Evolutionary conservation across 2,329 filamentous ascomycete genomes (phyloP), one percentile per base, ranked within the genome.

Genomic region (Colletotrichum noveboracense): DNA sequence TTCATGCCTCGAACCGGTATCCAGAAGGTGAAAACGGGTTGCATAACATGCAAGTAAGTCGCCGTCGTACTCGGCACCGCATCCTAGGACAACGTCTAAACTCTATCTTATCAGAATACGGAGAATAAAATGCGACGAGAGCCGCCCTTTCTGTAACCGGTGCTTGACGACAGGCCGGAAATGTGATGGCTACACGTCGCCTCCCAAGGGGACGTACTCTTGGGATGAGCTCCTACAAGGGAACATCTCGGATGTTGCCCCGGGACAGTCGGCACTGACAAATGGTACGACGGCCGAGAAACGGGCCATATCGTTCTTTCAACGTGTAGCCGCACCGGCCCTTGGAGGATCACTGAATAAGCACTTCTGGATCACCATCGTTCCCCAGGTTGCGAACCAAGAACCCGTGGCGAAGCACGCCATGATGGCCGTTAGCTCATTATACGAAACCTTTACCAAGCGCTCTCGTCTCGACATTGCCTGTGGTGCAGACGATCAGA

Each of bases 361-460:
- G 16, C 74, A 77, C n/a, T 80, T 80, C 69, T 80, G 79, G 78
- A 38, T 70, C 6, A 36, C 32, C 26, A 58, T 78, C 16, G 56
- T 80, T 12, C 73, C 74, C 3, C 69, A 77, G 8, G 56, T 78
- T 16, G 74, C 76, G n/a, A 70, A 71, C 55, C 48, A 64, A 16
- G 79, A 80, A 32, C 56, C 78, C 10, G 79, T 78, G 2, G 74
- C 80, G 4, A 77, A 78, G 73, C 79, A 80, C 36, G 79, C 79
- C 13, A 68, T 78, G 21, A 72, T 80, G n/a, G 71, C 76, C 8
- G 74, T 80, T 3, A 78, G 78, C 16, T 74, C 79, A 2, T 48
- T 77, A 3, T 76, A 77, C 38, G 77, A 79, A 36, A n/a, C 34
- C 1, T 72, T 70, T 1, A 65, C 60, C 48, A 56, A 32, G 8